These are phyloP conservation scores for Stachybotrys chlorohalonatus DNA, from an alignment of 2,329 filamentous ascomycete species.

Conservation along the genomic window DNA sequence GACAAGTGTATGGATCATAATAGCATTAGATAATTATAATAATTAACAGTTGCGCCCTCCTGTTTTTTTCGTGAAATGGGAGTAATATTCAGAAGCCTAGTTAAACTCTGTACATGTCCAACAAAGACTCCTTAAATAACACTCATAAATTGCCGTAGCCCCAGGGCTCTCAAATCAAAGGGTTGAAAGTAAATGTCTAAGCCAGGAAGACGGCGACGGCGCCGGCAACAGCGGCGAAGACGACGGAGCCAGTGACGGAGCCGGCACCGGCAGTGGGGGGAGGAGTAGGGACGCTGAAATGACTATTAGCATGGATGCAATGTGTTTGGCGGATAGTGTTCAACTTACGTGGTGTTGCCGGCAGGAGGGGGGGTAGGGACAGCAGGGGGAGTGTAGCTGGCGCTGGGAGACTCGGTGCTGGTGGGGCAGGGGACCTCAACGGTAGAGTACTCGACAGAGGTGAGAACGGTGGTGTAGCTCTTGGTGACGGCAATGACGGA, in stretches of 20 bases:
- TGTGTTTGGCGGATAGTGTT: constrained; percentile 1
- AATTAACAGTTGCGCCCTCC: constrained; percentile 6
- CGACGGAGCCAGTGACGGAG: constrained; percentile 42
- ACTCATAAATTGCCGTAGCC: constrained; percentile 30
- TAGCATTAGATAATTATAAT: neutral
- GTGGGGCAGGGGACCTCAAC: constrained; percentile 34
- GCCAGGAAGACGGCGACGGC: constrained; percentile 44
- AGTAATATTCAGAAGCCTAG: constrained; percentile 25
- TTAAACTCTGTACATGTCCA: constrained; percentile 29
- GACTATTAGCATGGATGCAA: neutral
- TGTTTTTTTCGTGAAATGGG: constrained; percentile 11
- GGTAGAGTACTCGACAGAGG: constrained; percentile 44
- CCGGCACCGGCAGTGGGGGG: constrained; percentile 42
- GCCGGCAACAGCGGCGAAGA: constrained; percentile 46
- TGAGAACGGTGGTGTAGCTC: constrained; percentile 46
- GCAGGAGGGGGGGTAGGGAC: constrained; percentile 27
- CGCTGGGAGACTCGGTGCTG: constrained; percentile 12
- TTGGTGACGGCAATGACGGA: constrained; percentile 45
- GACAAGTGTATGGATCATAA: neutral
- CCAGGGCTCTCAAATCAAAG: constrained; percentile 27
- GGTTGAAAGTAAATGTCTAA: constrained; percentile 34
- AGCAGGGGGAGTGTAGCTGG: constrained; percentile 16
- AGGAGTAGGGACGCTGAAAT: constrained; percentile 13
- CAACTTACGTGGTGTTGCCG: constrained; percentile 23
- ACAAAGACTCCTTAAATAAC: constrained; percentile 20